Percentiles rank a stretch among this genome's conserved stretches.
Conservation (phyloP, 2,329 filamentous ascomycete species). For the Penicillium sp. region DNA sequence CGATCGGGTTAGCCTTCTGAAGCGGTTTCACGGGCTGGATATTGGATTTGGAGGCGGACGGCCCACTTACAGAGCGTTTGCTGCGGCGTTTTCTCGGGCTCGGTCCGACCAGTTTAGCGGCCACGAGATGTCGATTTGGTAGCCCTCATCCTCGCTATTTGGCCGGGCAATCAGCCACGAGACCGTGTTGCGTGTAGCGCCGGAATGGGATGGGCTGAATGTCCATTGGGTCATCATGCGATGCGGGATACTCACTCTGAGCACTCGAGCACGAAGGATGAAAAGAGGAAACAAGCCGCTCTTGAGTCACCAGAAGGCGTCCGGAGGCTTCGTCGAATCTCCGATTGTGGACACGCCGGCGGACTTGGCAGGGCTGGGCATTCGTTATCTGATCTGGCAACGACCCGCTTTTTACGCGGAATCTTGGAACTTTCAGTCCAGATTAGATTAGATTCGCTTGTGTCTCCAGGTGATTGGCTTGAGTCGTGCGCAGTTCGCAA, state of each 20-base stretch:
- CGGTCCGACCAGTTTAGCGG: conserved; percentile 28
- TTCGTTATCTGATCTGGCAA: conserved; percentile 11
- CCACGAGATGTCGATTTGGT: conserved; percentile 34
- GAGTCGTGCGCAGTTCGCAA: neutral
- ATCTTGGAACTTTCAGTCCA: neutral
- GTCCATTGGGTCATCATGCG: conserved; percentile 18
- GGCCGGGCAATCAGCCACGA: conserved; percentile 19
- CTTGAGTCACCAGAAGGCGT: neutral
- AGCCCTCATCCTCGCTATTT: conserved; percentile 15
- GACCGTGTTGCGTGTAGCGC: conserved; percentile 19
- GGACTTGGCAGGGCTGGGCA: conserved; percentile 1
- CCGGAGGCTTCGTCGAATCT: neutral
- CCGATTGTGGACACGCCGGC: neutral
- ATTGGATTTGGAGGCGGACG: neutral
- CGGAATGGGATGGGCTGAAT: conserved; percentile 8
- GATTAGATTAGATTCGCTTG: conserved; percentile 18
- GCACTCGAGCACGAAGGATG: neutral
- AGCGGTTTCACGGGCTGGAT: neutral
- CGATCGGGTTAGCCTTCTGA: neutral
- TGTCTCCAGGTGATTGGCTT: neutral
- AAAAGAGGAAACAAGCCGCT: neutral
- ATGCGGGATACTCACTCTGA: neutral
- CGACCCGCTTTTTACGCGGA: neutral
- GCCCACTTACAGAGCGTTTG: conserved; percentile 27
- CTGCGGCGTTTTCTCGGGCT: conserved; percentile 8